These are phyloP conservation scores for Kwoniella botswanensis DNA, from an alignment of 768 basidiomycete genomes.

Conservation along the genomic window DNA sequence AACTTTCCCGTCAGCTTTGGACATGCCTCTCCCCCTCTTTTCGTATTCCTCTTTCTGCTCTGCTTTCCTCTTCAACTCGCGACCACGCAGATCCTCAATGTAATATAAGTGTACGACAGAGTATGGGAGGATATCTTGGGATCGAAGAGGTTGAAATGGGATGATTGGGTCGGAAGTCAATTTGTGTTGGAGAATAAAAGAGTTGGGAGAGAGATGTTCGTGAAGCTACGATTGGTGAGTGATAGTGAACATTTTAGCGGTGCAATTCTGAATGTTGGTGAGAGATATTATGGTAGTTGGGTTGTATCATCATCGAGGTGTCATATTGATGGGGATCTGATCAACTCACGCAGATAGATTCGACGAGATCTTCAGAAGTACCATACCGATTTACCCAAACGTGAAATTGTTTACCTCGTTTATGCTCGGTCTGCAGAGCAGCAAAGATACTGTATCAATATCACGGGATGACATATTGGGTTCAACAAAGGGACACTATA, in stretches of 20 bases:
- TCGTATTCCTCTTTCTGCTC: conserved; percentile 9
- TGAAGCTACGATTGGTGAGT: not conserved
- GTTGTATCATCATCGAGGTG: no score
- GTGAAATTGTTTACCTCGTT: conserved; percentile 17
- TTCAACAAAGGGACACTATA: not conserved
- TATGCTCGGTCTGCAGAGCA: conserved; percentile 8
- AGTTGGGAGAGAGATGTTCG: not conserved
- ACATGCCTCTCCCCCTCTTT: conserved; percentile 4
- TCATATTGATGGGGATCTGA: no score
- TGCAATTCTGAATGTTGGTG: no score
- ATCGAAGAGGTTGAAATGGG: not conserved
- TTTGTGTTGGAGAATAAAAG: conserved; percentile 11
- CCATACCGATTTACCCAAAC: conserved; percentile 6
- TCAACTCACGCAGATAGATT: conserved; percentile 9
- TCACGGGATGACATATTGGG: no score
- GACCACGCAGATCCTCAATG: not conserved
- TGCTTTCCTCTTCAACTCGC: conserved; percentile 2
- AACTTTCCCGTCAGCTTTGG: conserved; percentile 4
- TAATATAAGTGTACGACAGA: not conserved
- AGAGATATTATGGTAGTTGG: no score
- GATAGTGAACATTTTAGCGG: no score
- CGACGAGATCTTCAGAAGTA: conserved; percentile 3
- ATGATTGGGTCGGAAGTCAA: not conserved
- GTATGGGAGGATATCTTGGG: not conserved
- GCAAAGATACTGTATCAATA: not conserved